These are phyloP conservation scores for Neofusicoccum sp. DNA, from an alignment of 2,329 filamentous ascomycete genomes.

Conservation along the genomic window DNA sequence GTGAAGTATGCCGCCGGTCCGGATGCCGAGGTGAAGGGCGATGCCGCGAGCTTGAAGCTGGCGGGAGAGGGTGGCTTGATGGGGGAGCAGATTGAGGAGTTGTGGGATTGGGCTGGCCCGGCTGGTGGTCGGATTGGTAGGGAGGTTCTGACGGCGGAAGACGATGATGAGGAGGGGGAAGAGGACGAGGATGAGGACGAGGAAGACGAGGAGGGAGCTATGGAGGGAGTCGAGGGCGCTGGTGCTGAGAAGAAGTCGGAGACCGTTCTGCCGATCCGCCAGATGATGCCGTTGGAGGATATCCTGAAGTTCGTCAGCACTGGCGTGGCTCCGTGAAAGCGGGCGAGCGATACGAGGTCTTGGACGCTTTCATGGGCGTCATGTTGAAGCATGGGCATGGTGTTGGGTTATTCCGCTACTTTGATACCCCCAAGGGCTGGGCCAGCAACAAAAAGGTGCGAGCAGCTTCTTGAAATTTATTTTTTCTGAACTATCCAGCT, in stretches of 20 bases:
- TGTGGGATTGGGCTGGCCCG: conserved; percentile 63
- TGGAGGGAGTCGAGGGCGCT: conserved; percentile 43
- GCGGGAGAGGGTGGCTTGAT: conserved; percentile 36
- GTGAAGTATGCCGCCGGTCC: conserved; percentile 48
- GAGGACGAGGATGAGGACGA: conserved; percentile 49
- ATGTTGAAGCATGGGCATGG: neutral
- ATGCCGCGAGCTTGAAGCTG: conserved; percentile 13
- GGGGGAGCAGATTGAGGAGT: conserved; percentile 55
- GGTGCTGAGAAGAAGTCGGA: conserved; percentile 15
- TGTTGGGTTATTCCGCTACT: neutral
- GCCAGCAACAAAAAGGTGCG: too few relatives aligned
- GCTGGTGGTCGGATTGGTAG: conserved; percentile 55
- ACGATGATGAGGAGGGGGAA: conserved; percentile 42
- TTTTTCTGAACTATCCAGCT: too few relatives aligned
- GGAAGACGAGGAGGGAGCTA: conserved; percentile 59
- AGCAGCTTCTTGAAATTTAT: too few relatives aligned
- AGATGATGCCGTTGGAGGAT: conserved; percentile 48
- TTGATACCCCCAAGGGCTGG: neutral
- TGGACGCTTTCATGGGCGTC: neutral
- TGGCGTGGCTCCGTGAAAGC: conserved; percentile 32
- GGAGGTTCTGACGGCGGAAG: conserved; percentile 44
- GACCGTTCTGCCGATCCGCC: conserved; percentile 28
- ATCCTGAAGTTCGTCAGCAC: conserved; percentile 56
- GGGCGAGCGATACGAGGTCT: too few relatives aligned
- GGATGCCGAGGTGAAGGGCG: neutral